These are phyloP conservation scores for Penicillium sp. DNA, from an alignment of 2,329 filamentous ascomycete genomes.

Conservation along the genomic window DNA sequence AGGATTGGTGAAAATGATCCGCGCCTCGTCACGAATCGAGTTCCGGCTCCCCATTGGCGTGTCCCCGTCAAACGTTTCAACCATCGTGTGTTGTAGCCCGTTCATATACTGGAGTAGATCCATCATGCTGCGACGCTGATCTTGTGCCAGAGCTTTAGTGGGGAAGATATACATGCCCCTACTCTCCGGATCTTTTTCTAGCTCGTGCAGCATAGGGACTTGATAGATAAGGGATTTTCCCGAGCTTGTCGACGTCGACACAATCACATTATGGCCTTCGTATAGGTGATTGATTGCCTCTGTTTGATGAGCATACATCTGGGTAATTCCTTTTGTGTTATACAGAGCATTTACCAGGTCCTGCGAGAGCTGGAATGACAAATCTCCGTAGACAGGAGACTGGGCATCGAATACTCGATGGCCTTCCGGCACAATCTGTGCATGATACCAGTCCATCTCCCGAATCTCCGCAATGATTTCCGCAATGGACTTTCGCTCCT, in stretches of 20 bases:
- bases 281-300: constrained; percentile 88
- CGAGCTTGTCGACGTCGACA: constrained; percentile 92
- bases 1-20: constrained; percentile 95
- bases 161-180: constrained; percentile 98
- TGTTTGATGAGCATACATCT: constrained; percentile 86
- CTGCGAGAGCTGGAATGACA: constrained; percentile 84
- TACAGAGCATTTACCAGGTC: constrained; percentile 93
- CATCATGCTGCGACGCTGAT: constrained; percentile 83
- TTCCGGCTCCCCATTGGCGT: constrained; percentile 79
- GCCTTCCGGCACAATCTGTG: constrained; percentile 89
- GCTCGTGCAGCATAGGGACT: constrained; percentile 79
- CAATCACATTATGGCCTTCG: constrained; percentile 79
- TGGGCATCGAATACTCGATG: constrained; percentile 89
- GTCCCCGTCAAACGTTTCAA: constrained; percentile 95
- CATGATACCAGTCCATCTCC: constrained; percentile 79
- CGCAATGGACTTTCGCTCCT: constrained; percentile 72
- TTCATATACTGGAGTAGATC: constrained; percentile 80
- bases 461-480: constrained; percentile 86
- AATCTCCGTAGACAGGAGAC: constrained; percentile 73
- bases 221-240: constrained; percentile 99
- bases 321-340: constrained; percentile 81
- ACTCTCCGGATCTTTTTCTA: constrained; percentile 73
- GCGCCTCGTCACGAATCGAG: constrained; percentile 77
- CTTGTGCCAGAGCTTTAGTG: constrained; percentile 92
- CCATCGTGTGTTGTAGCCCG: constrained; percentile 68